phyloP scores from a whole-genome alignment of 352 stramenopile species.

The Globisporangium parvum region DNA sequence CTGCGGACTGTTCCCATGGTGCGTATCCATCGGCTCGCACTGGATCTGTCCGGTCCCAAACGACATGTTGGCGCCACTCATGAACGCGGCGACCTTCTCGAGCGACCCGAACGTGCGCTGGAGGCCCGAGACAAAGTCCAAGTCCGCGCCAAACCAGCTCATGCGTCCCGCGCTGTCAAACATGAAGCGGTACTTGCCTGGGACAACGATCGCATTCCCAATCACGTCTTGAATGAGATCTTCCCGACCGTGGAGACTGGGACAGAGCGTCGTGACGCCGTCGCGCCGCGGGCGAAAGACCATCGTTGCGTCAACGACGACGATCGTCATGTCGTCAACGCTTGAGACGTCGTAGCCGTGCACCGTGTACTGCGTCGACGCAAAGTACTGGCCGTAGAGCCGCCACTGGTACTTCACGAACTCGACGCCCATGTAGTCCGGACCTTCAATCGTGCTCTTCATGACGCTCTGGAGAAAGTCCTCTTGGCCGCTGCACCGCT shows the following conservation, averaged over 20 bases:
- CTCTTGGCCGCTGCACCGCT: constrained; percentile 26
- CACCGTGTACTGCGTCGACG: constrained; percentile 26
- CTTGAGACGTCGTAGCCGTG: constrained; percentile 26
- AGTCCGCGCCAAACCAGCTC: constrained; percentile 54
- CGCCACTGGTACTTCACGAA: constrained; percentile 46
- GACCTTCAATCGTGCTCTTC: constrained; percentile 31
- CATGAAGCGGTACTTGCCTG: constrained; percentile 44
- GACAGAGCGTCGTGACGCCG: constrained; percentile 37
- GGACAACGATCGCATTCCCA: constrained; percentile 27
- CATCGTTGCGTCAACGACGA: constrained; percentile 37
- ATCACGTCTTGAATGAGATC: constrained; percentile 49
- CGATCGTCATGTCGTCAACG: constrained; percentile 33
- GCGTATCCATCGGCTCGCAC: constrained; percentile 1
- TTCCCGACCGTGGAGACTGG: constrained; percentile 28
- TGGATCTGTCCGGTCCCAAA: constrained; percentile 49
- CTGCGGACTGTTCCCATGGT: background rate
- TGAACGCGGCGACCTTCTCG: constrained; percentile 32
- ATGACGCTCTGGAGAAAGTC: constrained; percentile 49
- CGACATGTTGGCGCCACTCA: constrained; percentile 40
- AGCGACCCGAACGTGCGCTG: constrained; percentile 38
- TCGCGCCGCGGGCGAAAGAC: constrained; percentile 31
- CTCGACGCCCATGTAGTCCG: constrained; percentile 46
- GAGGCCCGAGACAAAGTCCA: constrained; percentile 47
- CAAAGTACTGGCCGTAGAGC: constrained; percentile 38
- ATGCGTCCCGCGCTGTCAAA: constrained; percentile 34